These are phyloP conservation scores for Fusarium proliferatum DNA, from an alignment of 2,329 filamentous ascomycete genomes.

Conservation along the genomic window DNA sequence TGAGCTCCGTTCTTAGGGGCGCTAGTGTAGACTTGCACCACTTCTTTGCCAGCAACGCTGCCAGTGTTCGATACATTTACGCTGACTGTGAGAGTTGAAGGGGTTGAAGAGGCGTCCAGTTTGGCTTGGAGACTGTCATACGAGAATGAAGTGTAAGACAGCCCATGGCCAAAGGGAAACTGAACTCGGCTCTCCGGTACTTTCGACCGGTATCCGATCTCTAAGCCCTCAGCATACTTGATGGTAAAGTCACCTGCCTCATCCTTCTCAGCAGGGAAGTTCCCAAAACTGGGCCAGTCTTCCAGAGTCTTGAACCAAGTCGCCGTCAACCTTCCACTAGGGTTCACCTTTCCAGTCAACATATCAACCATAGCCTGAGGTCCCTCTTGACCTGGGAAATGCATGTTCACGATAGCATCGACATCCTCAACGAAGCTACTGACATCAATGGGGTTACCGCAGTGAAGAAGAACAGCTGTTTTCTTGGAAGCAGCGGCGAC, in stretches of 20 bases:
- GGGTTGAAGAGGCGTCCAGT: neutral
- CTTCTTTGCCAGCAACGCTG: conserved; percentile 11
- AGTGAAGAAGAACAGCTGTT: neutral
- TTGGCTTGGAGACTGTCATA: neutral
- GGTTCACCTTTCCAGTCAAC: neutral
- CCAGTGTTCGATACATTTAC: conserved; percentile 10
- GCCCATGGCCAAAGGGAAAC: conserved; percentile 21
- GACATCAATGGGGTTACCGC: neutral
- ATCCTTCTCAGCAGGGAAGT: conserved; percentile 19
- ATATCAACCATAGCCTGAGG: neutral
- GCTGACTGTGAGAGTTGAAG: rapidly evolving
- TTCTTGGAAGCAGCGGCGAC: neutral
- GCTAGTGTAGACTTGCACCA: conserved; percentile 16
- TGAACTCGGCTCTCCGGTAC: neutral
- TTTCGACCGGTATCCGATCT: conserved; percentile 10
- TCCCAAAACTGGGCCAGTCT: neutral
- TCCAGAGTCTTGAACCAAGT: neutral
- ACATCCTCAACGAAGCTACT: neutral
- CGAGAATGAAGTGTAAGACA: conserved; percentile 25
- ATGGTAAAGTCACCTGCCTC: neutral
- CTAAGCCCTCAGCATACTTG: conserved; percentile 19
- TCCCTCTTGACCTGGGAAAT: neutral
- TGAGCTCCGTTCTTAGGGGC: neutral
- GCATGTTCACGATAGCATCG: neutral
- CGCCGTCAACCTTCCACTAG: neutral